Conservation (phyloP, 2,329 filamentous ascomycete genomes). For the Lizonia empirigonia region DNA sequence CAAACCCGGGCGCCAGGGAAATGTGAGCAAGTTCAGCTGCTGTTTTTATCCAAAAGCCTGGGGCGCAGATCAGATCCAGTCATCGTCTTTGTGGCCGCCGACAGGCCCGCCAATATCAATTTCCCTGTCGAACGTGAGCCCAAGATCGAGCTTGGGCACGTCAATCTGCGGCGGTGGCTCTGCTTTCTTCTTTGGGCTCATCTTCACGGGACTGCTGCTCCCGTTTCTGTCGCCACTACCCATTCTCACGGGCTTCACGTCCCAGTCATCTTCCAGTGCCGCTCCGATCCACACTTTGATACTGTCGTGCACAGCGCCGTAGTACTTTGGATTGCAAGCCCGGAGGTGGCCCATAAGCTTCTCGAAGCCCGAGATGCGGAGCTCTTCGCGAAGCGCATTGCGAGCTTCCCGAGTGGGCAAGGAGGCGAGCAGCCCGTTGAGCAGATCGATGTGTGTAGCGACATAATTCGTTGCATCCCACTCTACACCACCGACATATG, state of each 20-base stretch:
- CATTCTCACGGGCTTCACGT: slow-evolving; percentile 78
- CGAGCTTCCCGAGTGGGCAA: slow-evolving; percentile 72
- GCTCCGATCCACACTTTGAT: slow-evolving; percentile 90
- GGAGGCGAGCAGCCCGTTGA: slow-evolving; percentile 88
- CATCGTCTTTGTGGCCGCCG: slow-evolving; percentile 32
- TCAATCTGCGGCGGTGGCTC: slow-evolving; percentile 47
- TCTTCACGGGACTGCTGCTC: slow-evolving; percentile 42
- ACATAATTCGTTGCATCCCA: slow-evolving; percentile 99
- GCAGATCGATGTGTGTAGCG: slow-evolving; percentile 86
- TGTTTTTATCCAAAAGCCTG: background rate
- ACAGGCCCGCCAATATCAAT: slow-evolving; percentile 24
- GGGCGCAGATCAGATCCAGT: slow-evolving; percentile 40
- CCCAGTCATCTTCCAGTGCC: slow-evolving; percentile 86
- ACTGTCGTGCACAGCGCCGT: slow-evolving; percentile 86
- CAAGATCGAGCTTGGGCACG: slow-evolving; percentile 47
- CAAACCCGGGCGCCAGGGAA: background rate
- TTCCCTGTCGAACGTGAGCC: slow-evolving; percentile 41
- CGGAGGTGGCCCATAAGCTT: slow-evolving; percentile 83
- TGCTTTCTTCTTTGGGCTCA: slow-evolving; percentile 50
- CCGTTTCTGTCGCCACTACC: slow-evolving; percentile 57
- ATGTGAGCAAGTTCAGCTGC: slow-evolving; percentile 1
- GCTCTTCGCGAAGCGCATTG: slow-evolving; percentile 76
- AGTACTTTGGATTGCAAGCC: slow-evolving; percentile 97
- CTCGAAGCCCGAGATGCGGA: slow-evolving; percentile 87
- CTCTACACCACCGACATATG: slow-evolving; percentile 95